Conservation (phyloP, 768 basidiomycete genomes). For the Panaeolus cyanescens region DNA sequence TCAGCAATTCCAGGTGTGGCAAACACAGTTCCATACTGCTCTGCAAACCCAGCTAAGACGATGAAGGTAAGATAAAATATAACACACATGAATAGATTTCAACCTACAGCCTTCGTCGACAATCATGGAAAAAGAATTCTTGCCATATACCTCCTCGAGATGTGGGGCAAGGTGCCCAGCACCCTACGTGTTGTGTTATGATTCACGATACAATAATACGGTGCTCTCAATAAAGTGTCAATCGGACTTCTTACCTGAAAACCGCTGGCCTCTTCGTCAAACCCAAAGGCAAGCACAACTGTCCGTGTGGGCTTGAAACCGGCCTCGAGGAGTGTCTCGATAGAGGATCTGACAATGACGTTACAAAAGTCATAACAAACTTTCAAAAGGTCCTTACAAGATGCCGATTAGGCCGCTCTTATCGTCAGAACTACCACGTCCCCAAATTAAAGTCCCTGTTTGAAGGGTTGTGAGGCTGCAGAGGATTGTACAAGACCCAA, state of each 20-base stretch:
- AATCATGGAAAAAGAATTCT: slow-evolving; percentile 72
- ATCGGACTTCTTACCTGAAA: slow-evolving; percentile 40
- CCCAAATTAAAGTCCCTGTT: slow-evolving; percentile 63
- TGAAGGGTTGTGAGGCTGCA: background rate
- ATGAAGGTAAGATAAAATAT: slow-evolving; percentile 4
- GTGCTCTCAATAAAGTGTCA: too few species aligned
- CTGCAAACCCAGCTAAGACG: slow-evolving; percentile 45
- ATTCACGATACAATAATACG: too few species aligned
- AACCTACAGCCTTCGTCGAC: slow-evolving; percentile 85
- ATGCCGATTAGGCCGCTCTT: slow-evolving; percentile 75
- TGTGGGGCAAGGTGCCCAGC: slow-evolving; percentile 47
- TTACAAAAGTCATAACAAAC: background rate
- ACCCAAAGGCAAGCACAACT: slow-evolving; percentile 66
- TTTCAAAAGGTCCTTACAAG: slow-evolving; percentile 39
- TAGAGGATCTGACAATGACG: slow-evolving; percentile 41
- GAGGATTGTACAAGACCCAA: background rate
- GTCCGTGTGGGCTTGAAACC: slow-evolving; percentile 67
- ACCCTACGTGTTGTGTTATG: too few species aligned
- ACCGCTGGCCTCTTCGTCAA: slow-evolving; percentile 75
- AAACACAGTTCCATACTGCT: slow-evolving; percentile 54
- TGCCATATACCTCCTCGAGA: slow-evolving; percentile 65
- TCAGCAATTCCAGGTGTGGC: slow-evolving; percentile 69
- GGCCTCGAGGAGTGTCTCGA: slow-evolving; percentile 65
- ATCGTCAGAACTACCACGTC: slow-evolving; percentile 74
- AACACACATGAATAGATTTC: background rate